Base-by-base conservation (phyloP, 768 basidiomycete species). In the Lentinus tigrinus region DNA sequence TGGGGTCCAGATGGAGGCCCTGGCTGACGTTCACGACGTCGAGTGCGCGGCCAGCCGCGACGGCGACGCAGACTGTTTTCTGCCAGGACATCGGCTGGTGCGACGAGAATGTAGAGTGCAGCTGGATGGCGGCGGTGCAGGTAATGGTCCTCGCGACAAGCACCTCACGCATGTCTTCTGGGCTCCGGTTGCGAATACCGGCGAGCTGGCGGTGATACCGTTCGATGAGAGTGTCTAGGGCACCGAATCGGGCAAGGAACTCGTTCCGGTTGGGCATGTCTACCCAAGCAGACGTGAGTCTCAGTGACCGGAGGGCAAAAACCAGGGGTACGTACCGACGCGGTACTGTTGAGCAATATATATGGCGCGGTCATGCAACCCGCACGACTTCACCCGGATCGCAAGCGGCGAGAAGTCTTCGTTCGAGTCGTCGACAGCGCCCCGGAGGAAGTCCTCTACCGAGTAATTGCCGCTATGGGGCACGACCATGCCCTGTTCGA, bases 91-190 rank as follows among this genome's bases (percentile, higher is more conserved):
- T 40, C 13, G 55, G 56, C 34, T 66, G 58, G 16, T 50, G 38
- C 14, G 27, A 43, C 3, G 54, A 52, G 44, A 71, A 65, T 2
- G 48, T 46, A 28, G 52, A 50, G 60, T 69, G 65, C 47, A 71
- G 60, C 54, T 69, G 67, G 42, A 71, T 68, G 17, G 58, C 42
- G 17, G 70, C 67, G 1, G 58, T 63, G 53, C 62, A 63, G 11
- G 64, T 61, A 27, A 68, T 44, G 14, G 65, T 66, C 28, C 63
- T 57, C n/a, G 55, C 58, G 4, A 69, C 53, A 19, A 69, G 55
- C 4, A 62, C 39, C 46, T 65, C 62, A 19, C 53, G 61, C 27
- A 54, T 52, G 44, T 61, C 65, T 23, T 63, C 63, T 16, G 42
- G 31, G 26, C 39, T 46, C 34, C 58, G 37, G 56, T 31, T 38